A percentile compares a stretch with the other conserved stretches of the same genome.
Evolutionary conservation across 1,139 yeast genomes (phyloP).

Genomic region (Kodamaea arcana): DNA sequence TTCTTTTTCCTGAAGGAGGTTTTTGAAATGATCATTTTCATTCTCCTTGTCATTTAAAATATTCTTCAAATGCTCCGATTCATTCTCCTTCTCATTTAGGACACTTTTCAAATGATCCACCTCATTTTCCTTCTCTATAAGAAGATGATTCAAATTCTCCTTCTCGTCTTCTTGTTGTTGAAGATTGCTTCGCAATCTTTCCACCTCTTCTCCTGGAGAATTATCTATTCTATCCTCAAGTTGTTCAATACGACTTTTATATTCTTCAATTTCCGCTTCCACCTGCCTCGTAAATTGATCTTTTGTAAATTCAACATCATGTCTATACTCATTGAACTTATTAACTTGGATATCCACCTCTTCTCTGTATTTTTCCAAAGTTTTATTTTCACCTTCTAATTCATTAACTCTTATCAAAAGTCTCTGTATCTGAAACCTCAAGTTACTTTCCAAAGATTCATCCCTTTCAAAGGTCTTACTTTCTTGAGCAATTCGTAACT

Average conservation of each 20-base stretch:
- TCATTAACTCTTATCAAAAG: not conserved
- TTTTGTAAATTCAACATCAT: conserved; percentile 1
- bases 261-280: not conserved
- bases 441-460: conserved; percentile 5
- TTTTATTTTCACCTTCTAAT: not conserved
- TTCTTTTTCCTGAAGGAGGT: not conserved
- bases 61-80: conserved; percentile 3
- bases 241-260: not conserved
- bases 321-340: conserved; percentile 4
- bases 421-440: not conserved
- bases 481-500: conserved; percentile 37
- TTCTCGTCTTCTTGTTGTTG: not conserved
- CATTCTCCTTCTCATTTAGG: not conserved
- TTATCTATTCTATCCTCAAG: not conserved
- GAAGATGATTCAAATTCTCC: not conserved
- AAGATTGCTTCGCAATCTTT: not conserved
- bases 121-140: not conserved
- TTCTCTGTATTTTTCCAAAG: not conserved
- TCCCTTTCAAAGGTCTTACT: conserved; percentile 14
- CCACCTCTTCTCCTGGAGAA: not conserved
- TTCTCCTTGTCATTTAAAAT: not conserved
- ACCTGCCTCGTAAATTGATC: not conserved
- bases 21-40: conserved; percentile 3
- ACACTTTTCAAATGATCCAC: not conserved
- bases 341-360: not conserved